Evolutionary conservation across 202 grass and related monocot genomes (phyloP), one percentile per base, ranked within the genome.

Genomic region (Panicum hallii): DNA sequence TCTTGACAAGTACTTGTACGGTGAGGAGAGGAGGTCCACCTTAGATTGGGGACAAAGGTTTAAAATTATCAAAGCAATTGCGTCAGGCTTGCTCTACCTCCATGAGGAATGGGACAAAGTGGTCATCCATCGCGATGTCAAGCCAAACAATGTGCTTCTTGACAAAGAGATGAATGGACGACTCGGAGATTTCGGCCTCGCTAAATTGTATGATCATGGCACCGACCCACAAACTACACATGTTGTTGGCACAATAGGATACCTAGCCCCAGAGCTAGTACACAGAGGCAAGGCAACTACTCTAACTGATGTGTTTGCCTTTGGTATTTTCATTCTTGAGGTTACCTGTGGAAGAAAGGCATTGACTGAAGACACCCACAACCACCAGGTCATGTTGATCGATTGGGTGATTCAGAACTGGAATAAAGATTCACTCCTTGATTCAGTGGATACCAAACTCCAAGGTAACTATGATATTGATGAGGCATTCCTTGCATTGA

Each of bases 301-400:
- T 61, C 57, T 61, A 12, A 61, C 57, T 4, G 57, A 61, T 61
- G 57, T 61, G 57, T 61, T 61, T 61, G 3, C 57, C 23, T 61
- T 89, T 30, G 87, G 87, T 0, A 49, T 84, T 17, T 85, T 85
- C 68, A 26, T 77, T 53, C 66, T 86, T 38, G 88, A 90, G 76
- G 70, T 90, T 49, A 78, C 17, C 4, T 87, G 76, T 56, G 67
- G 60, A 11, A 30, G 38, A 19, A 56, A 70, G 47, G 46, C 78
- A 1, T 43, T 82, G 20, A 60, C 34, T 38, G 57, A 23, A 42
- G 53, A 79, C 41, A 22, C 9, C 13, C 6, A 57, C 13, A 49
- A 60, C 20, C 44, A 69, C 17, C 60, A 81, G 56, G 55, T 52
- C 5, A 67, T 78, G n/a, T 72, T 87, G 17, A 63, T 78, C 4